Evolutionary conservation across 2,329 filamentous ascomycete species (phyloP).

Genomic region (Dothideomycetes sp.): DNA sequence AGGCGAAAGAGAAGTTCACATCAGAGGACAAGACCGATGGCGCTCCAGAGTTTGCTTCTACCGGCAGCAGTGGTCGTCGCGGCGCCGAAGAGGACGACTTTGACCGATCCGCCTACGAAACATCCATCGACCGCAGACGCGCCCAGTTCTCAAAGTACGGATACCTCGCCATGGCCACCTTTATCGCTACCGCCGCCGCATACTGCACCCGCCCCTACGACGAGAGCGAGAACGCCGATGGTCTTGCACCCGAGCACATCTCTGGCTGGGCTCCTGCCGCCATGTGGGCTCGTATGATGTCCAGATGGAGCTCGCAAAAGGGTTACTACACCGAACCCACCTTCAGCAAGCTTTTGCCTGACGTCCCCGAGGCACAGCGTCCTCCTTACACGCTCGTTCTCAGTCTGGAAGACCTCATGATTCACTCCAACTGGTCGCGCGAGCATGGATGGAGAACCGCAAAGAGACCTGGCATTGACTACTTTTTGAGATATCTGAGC

Average conservation of each 20-base stretch:
- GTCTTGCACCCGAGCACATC: conserved; percentile 48
- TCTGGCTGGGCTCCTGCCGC: conserved; percentile 65
- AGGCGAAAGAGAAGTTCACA: conserved; percentile 12
- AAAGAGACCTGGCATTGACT: conserved; percentile 90
- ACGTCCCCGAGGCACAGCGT: conserved; percentile 64
- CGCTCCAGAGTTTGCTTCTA: conserved; percentile 11
- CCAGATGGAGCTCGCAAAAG: conserved; percentile 63
- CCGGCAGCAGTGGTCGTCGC: conserved; percentile 26
- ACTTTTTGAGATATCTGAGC: conserved; percentile 91
- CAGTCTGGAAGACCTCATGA: conserved; percentile 83
- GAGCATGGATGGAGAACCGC: conserved; percentile 93
- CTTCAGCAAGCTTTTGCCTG: conserved; percentile 84
- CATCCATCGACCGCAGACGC: conserved; percentile 76
- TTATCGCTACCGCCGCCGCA: conserved; percentile 46
- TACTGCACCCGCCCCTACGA: conserved; percentile 83
- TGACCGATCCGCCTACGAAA: conserved; percentile 74
- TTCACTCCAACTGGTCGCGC: conserved; percentile 89
- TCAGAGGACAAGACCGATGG: conserved; percentile 15
- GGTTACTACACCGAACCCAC: conserved; percentile 94
- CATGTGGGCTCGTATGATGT: conserved; percentile 72
- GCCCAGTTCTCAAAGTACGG: conserved; percentile 65
- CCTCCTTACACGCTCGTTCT: conserved; percentile 88
- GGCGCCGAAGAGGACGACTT: conserved; percentile 40
- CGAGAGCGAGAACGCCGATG: conserved; percentile 56
- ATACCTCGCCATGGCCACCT: conserved; percentile 50